phyloP scores from a whole-genome alignment of 2,329 filamentous ascomycete genomes.

The Lasiodiplodia theobromae region DNA sequence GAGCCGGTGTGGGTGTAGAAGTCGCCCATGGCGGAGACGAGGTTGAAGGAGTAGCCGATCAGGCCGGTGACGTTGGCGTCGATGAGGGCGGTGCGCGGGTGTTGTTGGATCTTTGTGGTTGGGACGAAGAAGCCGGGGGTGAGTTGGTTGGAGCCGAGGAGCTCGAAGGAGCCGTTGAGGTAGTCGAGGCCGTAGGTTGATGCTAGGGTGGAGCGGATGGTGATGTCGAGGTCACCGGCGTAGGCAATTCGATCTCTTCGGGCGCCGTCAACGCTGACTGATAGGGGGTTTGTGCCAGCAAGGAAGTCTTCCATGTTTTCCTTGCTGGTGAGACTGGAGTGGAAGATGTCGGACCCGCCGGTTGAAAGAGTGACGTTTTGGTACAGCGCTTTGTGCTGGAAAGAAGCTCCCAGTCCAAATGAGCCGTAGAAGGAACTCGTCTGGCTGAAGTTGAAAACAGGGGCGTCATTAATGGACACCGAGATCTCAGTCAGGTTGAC shows the following conservation, averaged over 20 bases:
- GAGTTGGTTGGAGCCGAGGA: constrained; percentile 41
- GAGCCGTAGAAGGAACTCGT: constrained; percentile 40
- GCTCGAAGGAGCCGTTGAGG: constrained; percentile 39
- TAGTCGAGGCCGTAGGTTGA: constrained; percentile 40
- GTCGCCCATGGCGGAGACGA: constrained; percentile 40
- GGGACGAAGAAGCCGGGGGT: constrained; percentile 44
- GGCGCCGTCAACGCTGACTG: constrained; percentile 47
- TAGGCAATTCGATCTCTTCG: constrained; percentile 46
- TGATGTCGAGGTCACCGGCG: constrained; percentile 42
- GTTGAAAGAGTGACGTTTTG: constrained; percentile 34
- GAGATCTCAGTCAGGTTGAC: background rate
- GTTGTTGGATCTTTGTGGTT: constrained; percentile 44
- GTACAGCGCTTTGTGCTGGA: constrained; percentile 40
- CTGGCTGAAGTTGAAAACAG: constrained; percentile 39
- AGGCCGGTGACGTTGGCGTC: constrained; percentile 41
- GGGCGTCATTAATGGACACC: constrained; percentile 31
- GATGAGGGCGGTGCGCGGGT: constrained; percentile 33
- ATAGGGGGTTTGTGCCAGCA: constrained; percentile 44
- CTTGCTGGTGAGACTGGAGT: constrained; percentile 36
- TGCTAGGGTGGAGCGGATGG: constrained; percentile 36
- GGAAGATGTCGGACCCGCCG: constrained; percentile 36
- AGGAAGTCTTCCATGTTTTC: constrained; percentile 44
- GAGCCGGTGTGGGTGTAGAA: constrained; percentile 43
- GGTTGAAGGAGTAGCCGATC: constrained; percentile 46
- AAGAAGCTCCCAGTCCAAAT: constrained; percentile 43